Percentiles rank a stretch among this genome's conserved stretches.
Conservation (phyloP, 768 basidiomycete genomes). For the Hydnomerulius pinastri region DNA sequence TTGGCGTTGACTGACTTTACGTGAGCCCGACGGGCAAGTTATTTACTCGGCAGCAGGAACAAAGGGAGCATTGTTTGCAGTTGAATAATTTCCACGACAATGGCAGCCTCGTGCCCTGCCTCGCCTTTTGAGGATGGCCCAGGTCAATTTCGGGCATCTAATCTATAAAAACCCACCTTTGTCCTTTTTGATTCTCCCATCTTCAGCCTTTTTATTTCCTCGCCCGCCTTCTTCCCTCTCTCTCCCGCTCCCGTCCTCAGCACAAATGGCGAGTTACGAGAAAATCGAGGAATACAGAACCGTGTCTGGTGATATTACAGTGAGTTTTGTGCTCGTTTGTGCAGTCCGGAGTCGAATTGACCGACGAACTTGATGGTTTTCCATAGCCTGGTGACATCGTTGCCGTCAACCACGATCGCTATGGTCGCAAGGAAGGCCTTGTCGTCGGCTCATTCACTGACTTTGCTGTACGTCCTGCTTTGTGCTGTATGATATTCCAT, state of each 20-base stretch:
- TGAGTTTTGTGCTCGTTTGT: slow-evolving; percentile 14
- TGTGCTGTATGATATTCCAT: not conserved
- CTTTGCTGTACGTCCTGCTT: slow-evolving; percentile 51
- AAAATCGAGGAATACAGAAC: slow-evolving; percentile 32
- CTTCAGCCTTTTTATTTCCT: slow-evolving; percentile 31
- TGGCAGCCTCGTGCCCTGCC: slow-evolving; percentile 54
- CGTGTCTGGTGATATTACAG: slow-evolving; percentile 38
- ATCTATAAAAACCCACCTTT: slow-evolving; percentile 49
- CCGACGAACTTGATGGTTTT: not conserved
- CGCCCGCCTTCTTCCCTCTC: slow-evolving; percentile 15
- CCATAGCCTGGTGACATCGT: slow-evolving; percentile 78
- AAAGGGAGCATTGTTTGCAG: slow-evolving; percentile 15
- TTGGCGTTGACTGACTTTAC: slow-evolving; percentile 8
- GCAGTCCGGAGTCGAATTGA: slow-evolving; percentile 1
- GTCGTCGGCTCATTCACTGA: slow-evolving; percentile 78
- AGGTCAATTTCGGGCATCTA: slow-evolving; percentile 34
- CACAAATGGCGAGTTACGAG: slow-evolving; percentile 41
- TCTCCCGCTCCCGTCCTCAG: slow-evolving; percentile 24
- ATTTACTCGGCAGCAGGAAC: slow-evolving; percentile 15
- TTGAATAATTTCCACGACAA: slow-evolving; percentile 29
- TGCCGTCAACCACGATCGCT: slow-evolving; percentile 63
- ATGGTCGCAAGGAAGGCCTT: slow-evolving; percentile 74
- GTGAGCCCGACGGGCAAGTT: slow-evolving; percentile 9
- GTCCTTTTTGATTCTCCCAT: slow-evolving; percentile 23
- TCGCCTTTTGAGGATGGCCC: slow-evolving; percentile 39